phyloP scores from a whole-genome alignment of 1,139 yeast species.

The Suhomyces bokatorum region DNA sequence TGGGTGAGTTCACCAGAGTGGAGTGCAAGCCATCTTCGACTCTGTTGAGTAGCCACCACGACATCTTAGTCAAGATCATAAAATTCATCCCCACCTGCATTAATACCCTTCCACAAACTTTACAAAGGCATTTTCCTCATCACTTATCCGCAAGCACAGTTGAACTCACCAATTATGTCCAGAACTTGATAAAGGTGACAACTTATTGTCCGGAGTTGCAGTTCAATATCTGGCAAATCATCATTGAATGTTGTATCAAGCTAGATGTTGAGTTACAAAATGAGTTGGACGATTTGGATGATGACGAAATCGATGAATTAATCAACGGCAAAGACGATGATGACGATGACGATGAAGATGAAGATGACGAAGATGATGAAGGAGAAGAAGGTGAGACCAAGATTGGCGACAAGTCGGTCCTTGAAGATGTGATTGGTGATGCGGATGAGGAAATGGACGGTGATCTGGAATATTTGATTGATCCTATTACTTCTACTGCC shows the following conservation, averaged over 20 bases:
- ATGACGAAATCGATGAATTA: conserved; percentile 70
- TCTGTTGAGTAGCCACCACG: conserved; percentile 59
- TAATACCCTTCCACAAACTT: conserved; percentile 57
- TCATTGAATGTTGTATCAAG: conserved; percentile 78
- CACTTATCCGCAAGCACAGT: conserved; percentile 58
- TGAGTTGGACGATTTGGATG: conserved; percentile 76
- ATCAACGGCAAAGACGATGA: conserved; percentile 54
- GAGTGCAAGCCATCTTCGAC: conserved; percentile 15
- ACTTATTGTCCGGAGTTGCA: conserved; percentile 75
- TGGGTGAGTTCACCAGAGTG: conserved; percentile 52
- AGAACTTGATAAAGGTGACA: conserved; percentile 59
- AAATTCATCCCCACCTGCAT: conserved; percentile 80
- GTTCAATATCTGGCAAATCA: conserved; percentile 73
- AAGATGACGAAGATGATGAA: conserved; percentile 26
- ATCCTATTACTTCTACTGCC: conserved; percentile 47
- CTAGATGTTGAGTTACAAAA: conserved; percentile 93
- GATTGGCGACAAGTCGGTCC: conserved; percentile 24
- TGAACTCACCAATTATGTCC: conserved; percentile 61
- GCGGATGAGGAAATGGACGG: conserved; percentile 32
- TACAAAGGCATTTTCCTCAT: conserved; percentile 73
- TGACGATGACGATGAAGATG: conserved; percentile 29
- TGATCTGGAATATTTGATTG: conserved; percentile 41
- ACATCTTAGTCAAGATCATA: conserved; percentile 60
- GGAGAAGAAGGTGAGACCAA: conserved; percentile 20
- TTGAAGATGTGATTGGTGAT: conserved; percentile 20